Percentiles rank a stretch among this genome's conserved stretches.
Conservation (phyloP, 1,284 basidiomycete species). For the Boletus sp. region DNA sequence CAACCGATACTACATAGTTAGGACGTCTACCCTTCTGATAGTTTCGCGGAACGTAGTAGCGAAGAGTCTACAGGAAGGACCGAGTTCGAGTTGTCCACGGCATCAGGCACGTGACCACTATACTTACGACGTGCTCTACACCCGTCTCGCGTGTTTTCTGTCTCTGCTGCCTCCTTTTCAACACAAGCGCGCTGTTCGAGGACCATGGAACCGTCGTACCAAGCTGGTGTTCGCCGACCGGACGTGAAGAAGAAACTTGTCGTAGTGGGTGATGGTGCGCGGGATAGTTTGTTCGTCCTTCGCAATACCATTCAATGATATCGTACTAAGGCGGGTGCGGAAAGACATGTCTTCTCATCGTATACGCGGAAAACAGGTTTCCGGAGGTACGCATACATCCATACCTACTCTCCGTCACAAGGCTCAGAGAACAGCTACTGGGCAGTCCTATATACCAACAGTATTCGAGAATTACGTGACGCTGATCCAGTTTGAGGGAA, state of each 20-base stretch:
- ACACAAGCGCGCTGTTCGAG: neutral
- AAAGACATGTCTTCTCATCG: constrained; percentile 90
- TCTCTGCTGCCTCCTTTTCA: neutral
- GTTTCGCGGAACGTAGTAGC: too few relatives aligned
- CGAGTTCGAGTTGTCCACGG: too few relatives aligned
- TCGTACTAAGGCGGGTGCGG: constrained; percentile 63
- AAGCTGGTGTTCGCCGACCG: constrained; percentile 45
- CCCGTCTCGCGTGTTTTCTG: neutral
- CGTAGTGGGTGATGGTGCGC: constrained; percentile 84
- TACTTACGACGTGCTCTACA: neutral
- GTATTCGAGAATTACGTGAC: constrained; percentile 99
- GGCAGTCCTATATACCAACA: constrained; percentile 94
- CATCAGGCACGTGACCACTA: constrained; percentile 19
- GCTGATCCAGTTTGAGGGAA: constrained; percentile 83
- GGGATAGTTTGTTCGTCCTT: constrained; percentile 34
- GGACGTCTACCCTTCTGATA: too few relatives aligned
- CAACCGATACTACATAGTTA: neutral
- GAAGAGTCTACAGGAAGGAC: too few relatives aligned
- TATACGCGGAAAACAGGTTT: constrained; percentile 96
- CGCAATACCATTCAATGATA: constrained; percentile 28
- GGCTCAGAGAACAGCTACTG: constrained; percentile 10
- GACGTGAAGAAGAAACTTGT: constrained; percentile 88
- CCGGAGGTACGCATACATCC: constrained; percentile 71
- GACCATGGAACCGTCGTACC: constrained; percentile 27
- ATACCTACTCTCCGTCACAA: constrained; percentile 5